phyloP scores from a whole-genome alignment of 257 asterid genomes.

The Leonotis leonurus region DNA sequence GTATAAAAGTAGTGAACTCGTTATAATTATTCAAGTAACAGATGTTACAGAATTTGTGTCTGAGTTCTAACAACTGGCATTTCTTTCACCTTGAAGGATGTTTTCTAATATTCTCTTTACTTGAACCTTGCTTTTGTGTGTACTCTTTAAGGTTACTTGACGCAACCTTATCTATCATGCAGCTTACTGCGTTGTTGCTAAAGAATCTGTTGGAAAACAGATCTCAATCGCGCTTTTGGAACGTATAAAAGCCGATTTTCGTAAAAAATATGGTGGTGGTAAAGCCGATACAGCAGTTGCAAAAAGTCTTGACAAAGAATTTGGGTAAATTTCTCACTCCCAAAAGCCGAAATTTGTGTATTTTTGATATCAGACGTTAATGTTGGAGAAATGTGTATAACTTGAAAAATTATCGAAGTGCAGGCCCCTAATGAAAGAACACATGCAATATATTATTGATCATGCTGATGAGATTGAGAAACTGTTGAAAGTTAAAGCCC shows the following conservation, averaged over 20 bases:
- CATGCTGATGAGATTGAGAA: constrained; percentile 89
- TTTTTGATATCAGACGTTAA: too few species aligned
- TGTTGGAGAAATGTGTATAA: too few species aligned
- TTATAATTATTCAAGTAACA: not conserved
- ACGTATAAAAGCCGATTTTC: constrained; percentile 81
- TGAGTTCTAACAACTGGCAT: not conserved
- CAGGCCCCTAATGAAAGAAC: constrained; percentile 86
- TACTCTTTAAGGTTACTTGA: too few species aligned
- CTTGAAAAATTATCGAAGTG: not conserved
- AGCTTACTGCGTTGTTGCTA: constrained; percentile 92
- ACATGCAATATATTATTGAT: constrained; percentile 83
- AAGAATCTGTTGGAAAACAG: constrained; percentile 88
- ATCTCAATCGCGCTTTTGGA: constrained; percentile 81
- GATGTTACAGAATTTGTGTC: not conserved
- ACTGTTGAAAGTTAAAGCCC: constrained; percentile 81
- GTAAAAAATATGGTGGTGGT: constrained; percentile 88
- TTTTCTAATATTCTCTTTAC: not conserved
- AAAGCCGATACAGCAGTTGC: constrained; percentile 88
- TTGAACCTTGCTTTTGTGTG: not conserved
- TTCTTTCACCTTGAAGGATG: not conserved
- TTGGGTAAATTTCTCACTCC: constrained; percentile 45
- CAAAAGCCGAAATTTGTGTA: too few species aligned
- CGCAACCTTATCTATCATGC: constrained; percentile 29
- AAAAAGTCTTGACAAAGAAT: constrained; percentile 82
- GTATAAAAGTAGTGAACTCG: too few species aligned